These are phyloP conservation scores for Candida ulmi DNA, from an alignment of 805 yeast species.

Conservation along the genomic window DNA sequence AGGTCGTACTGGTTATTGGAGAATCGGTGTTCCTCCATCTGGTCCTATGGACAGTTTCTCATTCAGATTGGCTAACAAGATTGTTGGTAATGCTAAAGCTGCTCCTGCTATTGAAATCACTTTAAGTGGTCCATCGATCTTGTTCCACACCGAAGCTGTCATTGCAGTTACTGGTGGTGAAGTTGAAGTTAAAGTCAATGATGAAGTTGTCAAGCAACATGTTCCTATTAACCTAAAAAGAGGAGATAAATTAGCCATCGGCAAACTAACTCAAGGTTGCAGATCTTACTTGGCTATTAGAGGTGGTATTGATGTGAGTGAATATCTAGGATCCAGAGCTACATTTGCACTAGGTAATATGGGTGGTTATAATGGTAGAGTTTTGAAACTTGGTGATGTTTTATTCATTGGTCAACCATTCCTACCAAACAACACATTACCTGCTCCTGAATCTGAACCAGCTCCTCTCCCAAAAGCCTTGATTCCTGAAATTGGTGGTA, in stretches of 20 bases:
- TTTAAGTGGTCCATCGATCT: conserved; percentile 75
- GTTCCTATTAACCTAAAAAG: conserved; percentile 62
- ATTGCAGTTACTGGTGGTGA: conserved; percentile 87
- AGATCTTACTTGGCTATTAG: conserved; percentile 85
- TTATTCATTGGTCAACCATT: conserved; percentile 79
- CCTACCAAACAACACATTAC: conserved; percentile 59
- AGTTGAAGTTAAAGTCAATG: conserved; percentile 63
- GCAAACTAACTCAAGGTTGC: conserved; percentile 79
- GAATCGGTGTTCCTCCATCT: conserved; percentile 91
- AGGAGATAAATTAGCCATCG: conserved; percentile 77
- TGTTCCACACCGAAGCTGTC: conserved; percentile 76
- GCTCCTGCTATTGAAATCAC: conserved; percentile 93
- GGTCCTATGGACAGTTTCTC: conserved; percentile 97
- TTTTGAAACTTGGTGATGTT: conserved; percentile 87
- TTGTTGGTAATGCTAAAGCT: conserved; percentile 77
- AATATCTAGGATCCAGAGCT: conserved; percentile 92
- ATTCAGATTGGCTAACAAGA: conserved; percentile 81
- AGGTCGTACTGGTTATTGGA: conserved; percentile 69
- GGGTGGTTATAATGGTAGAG: conserved; percentile 95
- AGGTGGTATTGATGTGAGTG: conserved; percentile 92
- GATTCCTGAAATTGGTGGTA: conserved; percentile 23
- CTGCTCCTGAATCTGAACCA: conserved; percentile 68
- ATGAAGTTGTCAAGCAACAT: conserved; percentile 52
- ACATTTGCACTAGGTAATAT: conserved; percentile 89
- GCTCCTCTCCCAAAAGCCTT: conserved; percentile 44